Evolutionary conservation across 177 flowering plant species (phyloP).

Genomic region (Tripterygium wilfordii): DNA sequence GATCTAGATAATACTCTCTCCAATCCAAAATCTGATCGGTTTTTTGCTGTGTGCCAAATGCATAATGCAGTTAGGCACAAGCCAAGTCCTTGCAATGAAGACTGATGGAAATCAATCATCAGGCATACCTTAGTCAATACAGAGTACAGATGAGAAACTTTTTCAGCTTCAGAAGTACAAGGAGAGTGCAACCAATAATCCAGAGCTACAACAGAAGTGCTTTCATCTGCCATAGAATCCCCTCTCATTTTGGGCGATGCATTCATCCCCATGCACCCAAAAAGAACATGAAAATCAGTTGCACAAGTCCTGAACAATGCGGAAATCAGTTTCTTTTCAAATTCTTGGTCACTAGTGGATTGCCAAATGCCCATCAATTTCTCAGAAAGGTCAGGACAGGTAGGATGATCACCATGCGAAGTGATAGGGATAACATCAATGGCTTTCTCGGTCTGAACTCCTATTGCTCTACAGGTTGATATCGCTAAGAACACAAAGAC

Average conservation of each 20-base stretch:
- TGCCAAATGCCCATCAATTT: conserved; percentile 59
- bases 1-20: too few species aligned
- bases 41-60: too few species aligned
- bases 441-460: conserved; percentile 63
- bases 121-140: conserved; percentile 52
- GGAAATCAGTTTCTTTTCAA: conserved; percentile 45
- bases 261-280: conserved; percentile 37
- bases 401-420: conserved; percentile 12
- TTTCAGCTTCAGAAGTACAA: conserved; percentile 48
- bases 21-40: too few species aligned
- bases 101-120: not conserved
- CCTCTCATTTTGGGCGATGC: conserved; percentile 19
- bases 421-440: conserved; percentile 12
- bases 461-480: conserved; percentile 36
- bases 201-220: conserved; percentile 15
- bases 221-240: conserved; percentile 19
- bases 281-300: conserved; percentile 57
- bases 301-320: conserved; percentile 57
- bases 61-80: not conserved
- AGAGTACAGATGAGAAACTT: conserved; percentile 43
- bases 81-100: not conserved
- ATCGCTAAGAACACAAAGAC: conserved; percentile 18
- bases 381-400: conserved; percentile 20
- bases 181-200: conserved; percentile 10
- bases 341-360: conserved; percentile 23